Evolutionary conservation across 1,139 yeast genomes (phyloP).

Genomic region (Saccharomyces hybrid): DNA sequence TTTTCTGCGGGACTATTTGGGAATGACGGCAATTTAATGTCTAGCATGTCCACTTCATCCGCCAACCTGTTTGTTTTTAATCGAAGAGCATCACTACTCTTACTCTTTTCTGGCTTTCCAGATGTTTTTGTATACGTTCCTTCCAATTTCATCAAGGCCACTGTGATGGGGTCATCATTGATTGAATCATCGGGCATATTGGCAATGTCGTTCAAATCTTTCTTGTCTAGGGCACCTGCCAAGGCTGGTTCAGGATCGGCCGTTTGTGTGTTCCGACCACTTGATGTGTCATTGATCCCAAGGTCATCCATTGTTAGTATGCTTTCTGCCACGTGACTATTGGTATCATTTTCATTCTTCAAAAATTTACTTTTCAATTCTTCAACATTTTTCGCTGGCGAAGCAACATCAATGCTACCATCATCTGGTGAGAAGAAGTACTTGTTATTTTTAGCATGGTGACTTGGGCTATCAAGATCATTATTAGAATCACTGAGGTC

Average conservation of each 20-base stretch:
- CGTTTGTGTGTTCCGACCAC: conserved; percentile 5
- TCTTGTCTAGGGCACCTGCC: background rate
- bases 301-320: conserved; percentile 5
- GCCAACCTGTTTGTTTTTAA: conserved; percentile 15
- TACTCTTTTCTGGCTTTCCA: background rate
- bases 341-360: conserved; percentile 13
- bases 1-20: conserved; percentile 18
- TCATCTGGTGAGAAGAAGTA: conserved; percentile 27
- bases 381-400: conserved; percentile 29
- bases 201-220: conserved; percentile 1
- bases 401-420: conserved; percentile 24
- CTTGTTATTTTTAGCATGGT: conserved; percentile 16
- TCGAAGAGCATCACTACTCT: conserved; percentile 7
- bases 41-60: conserved; percentile 30
- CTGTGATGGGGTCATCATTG: conserved; percentile 60
- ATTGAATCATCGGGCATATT: conserved; percentile 16
- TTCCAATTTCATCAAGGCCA: conserved; percentile 69
- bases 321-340: background rate
- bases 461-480: conserved; percentile 7
- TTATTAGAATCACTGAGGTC: conserved; percentile 2
- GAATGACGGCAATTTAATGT: conserved; percentile 18
- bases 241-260: conserved; percentile 1
- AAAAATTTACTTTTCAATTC: conserved; percentile 26
- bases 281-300: background rate
- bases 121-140: conserved; percentile 41